A percentile compares a stretch with the other conserved stretches of the same genome.
phyloP scores from a whole-genome alignment of 1,284 basidiomycete species.

The Lentinula novae-zelandiae region DNA sequence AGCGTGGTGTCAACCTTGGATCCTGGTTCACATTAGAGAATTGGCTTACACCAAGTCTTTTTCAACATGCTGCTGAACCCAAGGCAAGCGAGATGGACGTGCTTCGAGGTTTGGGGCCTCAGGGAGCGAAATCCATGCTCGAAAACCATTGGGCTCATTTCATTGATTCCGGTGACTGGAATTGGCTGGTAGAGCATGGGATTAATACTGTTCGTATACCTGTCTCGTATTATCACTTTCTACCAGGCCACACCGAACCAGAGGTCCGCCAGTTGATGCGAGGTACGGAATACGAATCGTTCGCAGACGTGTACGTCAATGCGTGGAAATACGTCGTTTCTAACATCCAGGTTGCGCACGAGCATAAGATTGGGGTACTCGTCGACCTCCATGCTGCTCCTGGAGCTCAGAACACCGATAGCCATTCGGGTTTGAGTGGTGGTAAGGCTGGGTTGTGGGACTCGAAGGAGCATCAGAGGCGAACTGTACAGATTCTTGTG shows the following conservation, averaged over 20 bases:
- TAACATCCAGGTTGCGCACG: slow-evolving; percentile 62
- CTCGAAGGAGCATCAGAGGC: slow-evolving; percentile 3
- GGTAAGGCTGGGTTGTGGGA: slow-evolving; percentile 10
- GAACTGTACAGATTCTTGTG: slow-evolving; percentile 10
- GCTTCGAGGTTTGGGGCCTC: slow-evolving; percentile 37
- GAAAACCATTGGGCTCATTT: slow-evolving; percentile 83
- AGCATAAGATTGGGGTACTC: slow-evolving; percentile 73
- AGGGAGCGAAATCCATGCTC: slow-evolving; percentile 56
- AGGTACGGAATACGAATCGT: slow-evolving; percentile 69
- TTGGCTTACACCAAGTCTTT: slow-evolving; percentile 66
- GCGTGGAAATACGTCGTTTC: slow-evolving; percentile 72
- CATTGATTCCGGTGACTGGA: slow-evolving; percentile 69
- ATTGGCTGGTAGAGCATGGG: slow-evolving; percentile 71
- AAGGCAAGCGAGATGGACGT: slow-evolving; percentile 77
- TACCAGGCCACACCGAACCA: slow-evolving; percentile 4
- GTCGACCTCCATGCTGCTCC: slow-evolving; percentile 75
- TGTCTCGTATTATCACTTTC: slow-evolving; percentile 39
- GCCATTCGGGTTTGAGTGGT: slow-evolving; percentile 49
- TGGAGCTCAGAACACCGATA: slow-evolving; percentile 71
- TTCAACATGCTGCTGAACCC: slow-evolving; percentile 46
- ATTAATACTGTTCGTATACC: slow-evolving; percentile 85
- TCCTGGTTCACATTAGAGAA: slow-evolving; percentile 78
- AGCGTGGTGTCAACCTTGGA: slow-evolving; percentile 82
- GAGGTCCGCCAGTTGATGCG: neutral
- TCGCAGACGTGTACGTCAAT: slow-evolving; percentile 58